Evolutionary conservation across 768 basidiomycete species (phyloP), one percentile per base, ranked within the genome.

Genomic region (Cyclocybe cylindracea): DNA sequence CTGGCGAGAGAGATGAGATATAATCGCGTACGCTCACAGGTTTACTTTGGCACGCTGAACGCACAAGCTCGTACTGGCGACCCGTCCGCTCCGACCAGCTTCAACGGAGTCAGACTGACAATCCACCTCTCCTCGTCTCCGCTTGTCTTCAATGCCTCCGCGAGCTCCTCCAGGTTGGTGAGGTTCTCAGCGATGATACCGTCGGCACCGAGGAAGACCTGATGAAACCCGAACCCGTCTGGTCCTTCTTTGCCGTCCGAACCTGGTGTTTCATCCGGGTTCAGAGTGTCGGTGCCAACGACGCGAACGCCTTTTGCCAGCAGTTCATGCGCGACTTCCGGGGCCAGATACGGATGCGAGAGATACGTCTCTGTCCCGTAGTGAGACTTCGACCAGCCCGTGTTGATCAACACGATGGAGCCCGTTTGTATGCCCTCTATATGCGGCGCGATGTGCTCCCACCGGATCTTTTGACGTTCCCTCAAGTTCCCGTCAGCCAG

Each of bases 21-120:
- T 24, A 24, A 24, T 24, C 24, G 5, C 24, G 24, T 5, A 2
- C 24, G 24, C 24, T 24, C 24, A 24, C 24, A 5, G 24, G 24
- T 24, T 5, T 24, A 24, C 24, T 24, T 24, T 24, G 24, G 24
- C 24, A 24, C 24, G 24, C 5, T 24, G 24, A 24, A 83, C 7
- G 83, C 88, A 53, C 83, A 83, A 4, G 86, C 89, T 54, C 88
- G 76, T n/a, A 87, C 71, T 1, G 88, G 88, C 10, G 85, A 84
- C 4, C 85, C 88, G 61, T 91, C 89, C 19, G 78, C 74, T 1
- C 74, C 78, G 4, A 68, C 70, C n/a, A 90, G 46, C 19, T 73
- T 81, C 44, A 91, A 61, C 0, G 88, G 87, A 36, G 83, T 61
- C 47, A 90, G 61, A 48, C 78, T 81, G 33, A 86, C 79, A 46